These are phyloP conservation scores for Taxawa tesnikishii DNA, from an alignment of 2,329 filamentous ascomycete genomes.

Conservation along the genomic window DNA sequence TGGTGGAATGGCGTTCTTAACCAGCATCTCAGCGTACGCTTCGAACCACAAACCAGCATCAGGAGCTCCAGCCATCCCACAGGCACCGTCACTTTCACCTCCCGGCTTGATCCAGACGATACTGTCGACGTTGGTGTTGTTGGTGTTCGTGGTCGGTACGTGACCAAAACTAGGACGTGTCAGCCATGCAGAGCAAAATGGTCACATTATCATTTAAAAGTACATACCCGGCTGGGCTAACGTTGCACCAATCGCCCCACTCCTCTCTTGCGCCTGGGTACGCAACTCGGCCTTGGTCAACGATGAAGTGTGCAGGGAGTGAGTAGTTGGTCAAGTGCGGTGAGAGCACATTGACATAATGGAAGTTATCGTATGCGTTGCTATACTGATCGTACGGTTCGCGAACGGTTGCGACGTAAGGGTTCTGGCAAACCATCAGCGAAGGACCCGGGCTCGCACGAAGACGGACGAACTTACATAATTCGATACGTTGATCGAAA, in stretches of 20 bases:
- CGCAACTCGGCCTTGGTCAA: constrained; percentile 47
- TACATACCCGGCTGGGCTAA: too few relatives aligned
- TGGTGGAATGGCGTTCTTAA: constrained; percentile 22
- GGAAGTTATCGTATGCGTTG: constrained; percentile 41
- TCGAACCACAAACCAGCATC: constrained; percentile 59
- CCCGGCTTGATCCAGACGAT: constrained; percentile 64
- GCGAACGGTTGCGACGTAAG: too few relatives aligned
- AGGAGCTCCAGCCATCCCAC: constrained; percentile 32
- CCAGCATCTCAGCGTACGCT: constrained; percentile 26
- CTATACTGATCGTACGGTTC: constrained; percentile 32
- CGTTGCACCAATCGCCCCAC: constrained; percentile 60
- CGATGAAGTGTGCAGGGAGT: constrained; percentile 43
- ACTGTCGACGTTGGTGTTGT: constrained; percentile 46
- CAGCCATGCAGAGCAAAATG: too few relatives aligned
- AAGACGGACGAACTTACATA: too few relatives aligned
- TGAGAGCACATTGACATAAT: constrained; percentile 38
- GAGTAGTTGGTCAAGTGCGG: constrained; percentile 35
- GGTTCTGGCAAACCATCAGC: too few relatives aligned
- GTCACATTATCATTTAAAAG: too few relatives aligned
- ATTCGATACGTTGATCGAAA: too few relatives aligned
- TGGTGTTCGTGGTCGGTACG: constrained; percentile 52
- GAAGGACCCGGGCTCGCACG: too few relatives aligned
- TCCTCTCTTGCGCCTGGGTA: constrained; percentile 42
- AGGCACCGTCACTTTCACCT: constrained; percentile 32
- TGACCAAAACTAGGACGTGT: constrained; percentile 49